These are phyloP conservation scores for Pythium insidiosum DNA, from an alignment of 352 stramenopile genomes.

Conservation along the genomic window DNA sequence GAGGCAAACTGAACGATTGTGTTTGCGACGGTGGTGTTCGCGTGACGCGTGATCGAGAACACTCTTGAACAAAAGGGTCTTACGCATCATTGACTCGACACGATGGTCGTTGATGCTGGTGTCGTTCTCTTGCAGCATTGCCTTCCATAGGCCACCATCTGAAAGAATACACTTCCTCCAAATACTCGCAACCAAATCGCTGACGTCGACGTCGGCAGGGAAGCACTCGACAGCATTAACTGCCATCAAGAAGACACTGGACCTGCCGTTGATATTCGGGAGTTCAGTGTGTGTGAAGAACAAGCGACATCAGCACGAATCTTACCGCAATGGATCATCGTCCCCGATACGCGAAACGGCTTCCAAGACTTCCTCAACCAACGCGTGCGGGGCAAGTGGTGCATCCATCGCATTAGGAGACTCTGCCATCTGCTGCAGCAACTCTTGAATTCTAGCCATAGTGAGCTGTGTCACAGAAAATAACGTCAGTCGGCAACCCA, in stretches of 20 bases:
- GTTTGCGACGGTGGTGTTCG: slow-evolving; percentile 9
- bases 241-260: slow-evolving; percentile 60
- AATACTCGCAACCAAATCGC: slow-evolving; percentile 32
- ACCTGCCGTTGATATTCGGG: slow-evolving; percentile 14
- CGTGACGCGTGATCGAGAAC: slow-evolving; percentile 44
- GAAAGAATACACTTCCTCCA: slow-evolving; percentile 52
- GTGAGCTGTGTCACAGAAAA: too few relatives aligned
- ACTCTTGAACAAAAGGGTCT: slow-evolving; percentile 57
- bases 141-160: slow-evolving; percentile 53
- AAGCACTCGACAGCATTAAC: slow-evolving; percentile 61
- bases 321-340: neutral
- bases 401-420: neutral
- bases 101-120: slow-evolving; percentile 54
- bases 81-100: slow-evolving; percentile 52
- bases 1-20: slow-evolving; percentile 20
- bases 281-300: neutral
- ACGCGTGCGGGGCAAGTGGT: neutral
- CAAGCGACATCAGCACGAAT: too few relatives aligned
- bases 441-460: neutral
- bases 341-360: neutral
- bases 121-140: slow-evolving; percentile 37
- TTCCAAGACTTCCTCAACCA: neutral
- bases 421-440: neutral
- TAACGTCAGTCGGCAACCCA: too few relatives aligned
- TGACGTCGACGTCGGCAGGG: slow-evolving; percentile 16